These are phyloP conservation scores for Tinospora cordifolia DNA, from an alignment of 164 flowering plant species.

Conservation along the genomic window DNA sequence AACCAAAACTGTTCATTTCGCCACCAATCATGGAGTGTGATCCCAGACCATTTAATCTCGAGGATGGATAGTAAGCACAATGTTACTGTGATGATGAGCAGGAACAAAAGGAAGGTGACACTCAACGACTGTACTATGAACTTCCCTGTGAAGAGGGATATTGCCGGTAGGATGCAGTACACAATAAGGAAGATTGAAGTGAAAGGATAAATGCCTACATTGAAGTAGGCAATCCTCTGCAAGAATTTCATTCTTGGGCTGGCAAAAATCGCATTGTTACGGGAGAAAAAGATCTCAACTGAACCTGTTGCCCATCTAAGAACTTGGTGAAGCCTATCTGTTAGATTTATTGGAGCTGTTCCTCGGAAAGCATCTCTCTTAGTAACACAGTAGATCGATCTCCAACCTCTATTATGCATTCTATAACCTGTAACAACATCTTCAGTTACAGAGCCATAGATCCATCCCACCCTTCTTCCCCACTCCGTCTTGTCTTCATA, in stretches of 20 bases:
- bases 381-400: conserved; percentile 87
- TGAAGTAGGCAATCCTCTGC: conserved; percentile 77
- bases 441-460: conserved; percentile 91
- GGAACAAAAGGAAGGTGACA: conserved; percentile 49
- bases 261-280: conserved; percentile 80
- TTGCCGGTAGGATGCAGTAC: conserved; percentile 81
- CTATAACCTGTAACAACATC: conserved; percentile 95
- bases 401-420: conserved; percentile 96
- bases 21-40: conserved; percentile 94
- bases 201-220: conserved; percentile 84
- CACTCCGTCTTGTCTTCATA: conserved; percentile 91
- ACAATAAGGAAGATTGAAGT: conserved; percentile 70
- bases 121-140: conserved; percentile 75
- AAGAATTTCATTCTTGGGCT: conserved; percentile 67
- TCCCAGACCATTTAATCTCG: conserved; percentile 83
- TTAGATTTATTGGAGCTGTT: conserved; percentile 93
- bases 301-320: conserved; percentile 98
- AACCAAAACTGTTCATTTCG: conserved; percentile 94
- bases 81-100: conserved; percentile 62
- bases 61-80: conserved; percentile 68
- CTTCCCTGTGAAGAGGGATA: conserved; percentile 79
- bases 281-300: conserved; percentile 88
- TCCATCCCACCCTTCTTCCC: conserved; percentile 94
- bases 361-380: conserved; percentile 88
- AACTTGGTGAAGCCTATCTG: conserved; percentile 88